Percentiles rank a stretch among this genome's conserved stretches.
phyloP scores from a whole-genome alignment of 805 yeast species.

The Candida sithepensis region DNA sequence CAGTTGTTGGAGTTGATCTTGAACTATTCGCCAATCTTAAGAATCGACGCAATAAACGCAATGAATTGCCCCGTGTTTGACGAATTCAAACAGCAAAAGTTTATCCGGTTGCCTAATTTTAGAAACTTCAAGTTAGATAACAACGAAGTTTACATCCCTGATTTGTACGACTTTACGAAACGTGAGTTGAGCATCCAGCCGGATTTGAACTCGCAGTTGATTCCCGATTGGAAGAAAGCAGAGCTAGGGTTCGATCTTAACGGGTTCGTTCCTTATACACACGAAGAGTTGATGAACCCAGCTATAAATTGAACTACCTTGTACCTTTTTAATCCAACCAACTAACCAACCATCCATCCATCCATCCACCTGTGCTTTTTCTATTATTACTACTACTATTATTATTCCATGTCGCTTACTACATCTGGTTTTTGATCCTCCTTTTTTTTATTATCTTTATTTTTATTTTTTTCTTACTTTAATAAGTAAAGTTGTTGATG shows the following conservation, averaged over 20 bases:
- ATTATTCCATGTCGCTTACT: not conserved
- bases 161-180: slow-evolving; percentile 47
- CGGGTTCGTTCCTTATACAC: slow-evolving; percentile 38
- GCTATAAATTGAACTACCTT: not conserved
- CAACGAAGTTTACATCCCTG: slow-evolving; percentile 37
- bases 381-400: not conserved
- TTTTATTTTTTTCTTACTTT: not conserved
- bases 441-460: not conserved
- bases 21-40: slow-evolving; percentile 64
- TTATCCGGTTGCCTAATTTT: slow-evolving; percentile 29
- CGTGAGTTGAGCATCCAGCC: slow-evolving; percentile 49
- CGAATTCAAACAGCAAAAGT: slow-evolving; percentile 38
- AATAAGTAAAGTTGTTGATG: not conserved
- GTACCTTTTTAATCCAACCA: not conserved
- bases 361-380: not conserved
- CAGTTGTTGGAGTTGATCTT: slow-evolving; percentile 53
- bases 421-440: not conserved
- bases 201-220: slow-evolving; percentile 33
- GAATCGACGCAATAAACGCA: slow-evolving; percentile 57
- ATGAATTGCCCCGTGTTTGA: slow-evolving; percentile 53
- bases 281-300: slow-evolving; percentile 34
- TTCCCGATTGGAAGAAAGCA: slow-evolving; percentile 38
- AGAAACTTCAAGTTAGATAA: slow-evolving; percentile 41
- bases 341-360: not conserved
- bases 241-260: slow-evolving; percentile 27